Conservation (phyloP, 129 eudicot genomes). For the Deinandra increscens region DNA sequence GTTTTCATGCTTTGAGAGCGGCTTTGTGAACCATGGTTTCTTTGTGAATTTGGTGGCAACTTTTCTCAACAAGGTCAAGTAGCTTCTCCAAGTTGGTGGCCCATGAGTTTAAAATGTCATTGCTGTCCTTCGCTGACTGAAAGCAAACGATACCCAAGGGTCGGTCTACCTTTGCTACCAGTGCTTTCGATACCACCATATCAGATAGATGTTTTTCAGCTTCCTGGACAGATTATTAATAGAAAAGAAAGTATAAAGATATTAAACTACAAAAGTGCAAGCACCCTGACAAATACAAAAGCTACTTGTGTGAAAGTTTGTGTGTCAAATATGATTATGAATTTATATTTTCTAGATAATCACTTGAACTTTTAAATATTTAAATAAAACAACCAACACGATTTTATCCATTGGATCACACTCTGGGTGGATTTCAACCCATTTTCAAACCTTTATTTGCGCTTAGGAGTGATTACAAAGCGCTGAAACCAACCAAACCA, state of each 20-base stretch:
- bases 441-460: background rate
- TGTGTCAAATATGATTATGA: background rate
- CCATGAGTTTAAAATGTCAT: slow-evolving; percentile 92
- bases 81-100: slow-evolving; percentile 85
- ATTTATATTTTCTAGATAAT: background rate
- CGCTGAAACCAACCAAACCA: background rate
- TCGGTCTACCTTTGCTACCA: slow-evolving; percentile 81
- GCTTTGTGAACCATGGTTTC: slow-evolving; percentile 97
- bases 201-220: slow-evolving; percentile 77
- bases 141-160: slow-evolving; percentile 72
- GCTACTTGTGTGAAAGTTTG: too few species aligned
- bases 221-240: slow-evolving; percentile 37
- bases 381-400: background rate
- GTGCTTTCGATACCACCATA: slow-evolving; percentile 82
- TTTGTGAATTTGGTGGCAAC: slow-evolving; percentile 98
- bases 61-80: slow-evolving; percentile 93
- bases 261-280: background rate
- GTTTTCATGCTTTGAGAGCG: slow-evolving; percentile 48
- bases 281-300: background rate
- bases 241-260: background rate
- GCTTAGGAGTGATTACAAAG: background rate
- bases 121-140: slow-evolving; percentile 80
- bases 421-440: background rate
- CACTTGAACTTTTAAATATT: background rate
- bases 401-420: background rate